These are phyloP conservation scores for Torrubiella hemipterigena DNA, from an alignment of 2,329 filamentous ascomycete species.

Conservation along the genomic window DNA sequence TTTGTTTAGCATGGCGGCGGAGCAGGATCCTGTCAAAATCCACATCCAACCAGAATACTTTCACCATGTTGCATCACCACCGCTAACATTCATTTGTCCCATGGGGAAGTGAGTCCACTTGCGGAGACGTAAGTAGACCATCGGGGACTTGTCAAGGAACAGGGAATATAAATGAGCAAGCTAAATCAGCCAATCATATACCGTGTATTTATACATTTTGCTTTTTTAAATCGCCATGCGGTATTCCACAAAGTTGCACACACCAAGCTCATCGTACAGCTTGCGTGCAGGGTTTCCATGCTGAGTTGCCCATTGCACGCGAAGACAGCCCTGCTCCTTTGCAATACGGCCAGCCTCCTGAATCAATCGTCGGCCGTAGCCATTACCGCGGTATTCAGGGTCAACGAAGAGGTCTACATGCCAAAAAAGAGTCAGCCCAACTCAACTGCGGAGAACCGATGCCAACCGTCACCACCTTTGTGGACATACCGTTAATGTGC, in stretches of 20 bases:
- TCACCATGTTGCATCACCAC: too few species aligned
- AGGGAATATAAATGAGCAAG: too few species aligned
- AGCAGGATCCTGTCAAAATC: too few species aligned
- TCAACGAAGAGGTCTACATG: not conserved
- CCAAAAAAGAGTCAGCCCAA: not conserved
- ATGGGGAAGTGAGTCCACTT: too few species aligned
- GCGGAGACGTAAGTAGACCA: too few species aligned
- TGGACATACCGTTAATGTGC: slow-evolving; percentile 3
- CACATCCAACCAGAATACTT: too few species aligned
- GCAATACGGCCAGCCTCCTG: not conserved
- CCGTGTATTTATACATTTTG: too few species aligned
- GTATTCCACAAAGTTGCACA: not conserved
- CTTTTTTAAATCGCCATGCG: not conserved
- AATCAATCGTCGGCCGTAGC: not conserved
- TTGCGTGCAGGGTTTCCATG: not conserved
- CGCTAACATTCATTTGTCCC: too few species aligned
- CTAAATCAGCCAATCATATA: not conserved
- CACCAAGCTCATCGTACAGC: not conserved
- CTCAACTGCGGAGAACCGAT: not conserved
- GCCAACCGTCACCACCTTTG: not conserved
- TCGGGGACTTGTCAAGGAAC: too few species aligned
- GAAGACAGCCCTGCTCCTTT: not conserved
- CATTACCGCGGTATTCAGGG: not conserved
- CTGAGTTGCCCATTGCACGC: not conserved
- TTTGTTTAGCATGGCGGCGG: too few species aligned